These are phyloP conservation scores for Eucalyptus sideroxylon DNA, from an alignment of 345 rosid species.

Conservation along the genomic window DNA sequence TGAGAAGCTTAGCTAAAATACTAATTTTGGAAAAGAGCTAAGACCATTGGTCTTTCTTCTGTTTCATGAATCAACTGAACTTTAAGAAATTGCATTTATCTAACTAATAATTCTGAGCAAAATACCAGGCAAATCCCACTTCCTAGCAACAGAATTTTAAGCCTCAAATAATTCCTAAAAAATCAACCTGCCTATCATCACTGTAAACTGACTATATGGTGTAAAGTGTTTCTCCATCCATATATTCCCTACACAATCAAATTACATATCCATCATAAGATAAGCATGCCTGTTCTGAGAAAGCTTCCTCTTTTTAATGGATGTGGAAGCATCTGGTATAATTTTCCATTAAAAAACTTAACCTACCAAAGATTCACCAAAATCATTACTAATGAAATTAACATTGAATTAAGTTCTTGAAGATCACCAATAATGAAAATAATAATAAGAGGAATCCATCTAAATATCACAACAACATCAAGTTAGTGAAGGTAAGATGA, in stretches of 20 bases:
- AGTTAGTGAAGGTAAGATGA: not conserved
- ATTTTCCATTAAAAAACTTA: not conserved
- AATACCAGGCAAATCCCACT: not conserved
- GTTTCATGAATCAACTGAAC: not conserved
- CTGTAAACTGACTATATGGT: not conserved
- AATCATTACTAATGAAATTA: not conserved
- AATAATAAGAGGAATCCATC: not conserved
- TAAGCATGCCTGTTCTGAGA: not conserved
- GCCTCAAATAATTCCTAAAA: not conserved
- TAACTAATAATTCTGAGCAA: not conserved
- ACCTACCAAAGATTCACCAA: not conserved
- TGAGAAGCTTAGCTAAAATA: not conserved
- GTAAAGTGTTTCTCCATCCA: not conserved
- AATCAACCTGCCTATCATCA: not conserved
- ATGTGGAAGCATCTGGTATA: not conserved
- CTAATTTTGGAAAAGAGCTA: not conserved
- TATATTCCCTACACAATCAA: not conserved
- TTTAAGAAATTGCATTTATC: not conserved
- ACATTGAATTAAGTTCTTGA: not conserved
- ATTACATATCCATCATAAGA: not conserved
- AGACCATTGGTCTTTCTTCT: not conserved
- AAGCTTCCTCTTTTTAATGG: not conserved
- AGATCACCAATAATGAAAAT: not conserved
- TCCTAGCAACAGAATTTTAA: not conserved
- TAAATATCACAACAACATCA: not conserved